Conservation (phyloP, 495 filamentous ascomycete genomes). For the Chaetomium fimeti region DNA sequence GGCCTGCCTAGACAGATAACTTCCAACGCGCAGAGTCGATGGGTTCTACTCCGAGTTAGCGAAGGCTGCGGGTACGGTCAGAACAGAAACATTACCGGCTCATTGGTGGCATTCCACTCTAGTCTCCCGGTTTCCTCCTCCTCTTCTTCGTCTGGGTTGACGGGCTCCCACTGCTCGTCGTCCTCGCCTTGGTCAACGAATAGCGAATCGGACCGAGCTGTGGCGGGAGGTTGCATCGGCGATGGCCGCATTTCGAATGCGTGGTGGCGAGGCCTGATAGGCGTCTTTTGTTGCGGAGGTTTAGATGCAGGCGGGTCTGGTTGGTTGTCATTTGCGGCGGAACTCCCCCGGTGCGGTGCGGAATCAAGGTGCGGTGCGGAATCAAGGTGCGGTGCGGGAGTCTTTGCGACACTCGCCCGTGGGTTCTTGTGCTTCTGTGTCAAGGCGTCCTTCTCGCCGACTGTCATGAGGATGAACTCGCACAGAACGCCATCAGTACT, state of each 20-base stretch:
- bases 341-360: conserved; percentile 39
- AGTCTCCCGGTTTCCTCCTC: conserved; percentile 59
- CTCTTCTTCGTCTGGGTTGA: conserved; percentile 67
- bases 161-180: conserved; percentile 82
- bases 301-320: conserved; percentile 10
- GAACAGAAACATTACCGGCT: conserved; percentile 39
- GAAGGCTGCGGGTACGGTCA: no score
- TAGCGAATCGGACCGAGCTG: conserved; percentile 67
- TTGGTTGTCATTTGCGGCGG: conserved; percentile 26
- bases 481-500: conserved; percentile 68
- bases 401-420: conserved; percentile 32
- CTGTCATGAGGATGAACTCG: conserved; percentile 93
- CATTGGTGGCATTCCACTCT: conserved; percentile 74
- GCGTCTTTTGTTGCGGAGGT: conserved; percentile 24
- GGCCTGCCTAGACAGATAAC: conserved; percentile 34
- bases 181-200: conserved; percentile 69
- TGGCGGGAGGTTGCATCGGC: conserved; percentile 54
- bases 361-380: conserved; percentile 39
- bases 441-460: conserved; percentile 63
- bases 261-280: conserved; percentile 25
- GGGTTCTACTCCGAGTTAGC: conserved; percentile 39
- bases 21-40: conserved; percentile 40
- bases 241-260: conserved; percentile 41
- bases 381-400: conserved; percentile 35
- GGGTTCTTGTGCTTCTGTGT: conserved; percentile 44